Evolutionary conservation across 495 filamentous ascomycete species (phyloP).

Genomic region (Cercophora newfieldiana): DNA sequence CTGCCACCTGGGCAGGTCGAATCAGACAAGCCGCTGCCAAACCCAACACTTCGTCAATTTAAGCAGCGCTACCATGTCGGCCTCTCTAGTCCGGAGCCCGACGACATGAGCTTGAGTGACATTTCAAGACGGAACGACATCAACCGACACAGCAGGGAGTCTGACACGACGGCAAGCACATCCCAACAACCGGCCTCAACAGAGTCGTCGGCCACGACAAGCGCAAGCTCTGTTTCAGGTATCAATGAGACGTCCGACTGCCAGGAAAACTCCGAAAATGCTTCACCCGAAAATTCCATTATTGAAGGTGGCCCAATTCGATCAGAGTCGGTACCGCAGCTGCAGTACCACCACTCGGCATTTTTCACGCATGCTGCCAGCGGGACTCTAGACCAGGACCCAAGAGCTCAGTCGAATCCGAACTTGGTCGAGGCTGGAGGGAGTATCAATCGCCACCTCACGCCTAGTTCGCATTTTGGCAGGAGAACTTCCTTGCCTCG

Average conservation of each 20-base stretch:
- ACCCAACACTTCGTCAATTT: slow-evolving; percentile 4
- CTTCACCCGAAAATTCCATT: slow-evolving; percentile 45
- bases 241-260: slow-evolving; percentile 45
- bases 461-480: slow-evolving; percentile 50
- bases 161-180: slow-evolving; percentile 46
- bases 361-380: slow-evolving; percentile 43
- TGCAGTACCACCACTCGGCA: slow-evolving; percentile 57
- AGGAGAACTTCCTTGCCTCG: slow-evolving; percentile 58
- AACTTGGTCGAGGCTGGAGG: slow-evolving; percentile 44
- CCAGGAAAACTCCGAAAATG: slow-evolving; percentile 38
- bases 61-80: slow-evolving; percentile 17
- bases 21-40: slow-evolving; percentile 19
- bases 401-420: slow-evolving; percentile 45
- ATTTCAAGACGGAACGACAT: slow-evolving; percentile 33
- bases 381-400: slow-evolving; percentile 36
- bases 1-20: slow-evolving; percentile 7
- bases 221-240: slow-evolving; percentile 51
- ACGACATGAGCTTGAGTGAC: slow-evolving; percentile 36
- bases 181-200: slow-evolving; percentile 45
- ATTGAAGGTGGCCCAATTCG: slow-evolving; percentile 38
- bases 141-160: slow-evolving; percentile 50
- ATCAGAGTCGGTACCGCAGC: slow-evolving; percentile 47
- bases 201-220: slow-evolving; percentile 49
- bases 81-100: slow-evolving; percentile 29
- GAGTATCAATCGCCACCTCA: slow-evolving; percentile 57